Percentiles rank a stretch among this genome's conserved stretches.
Conservation (phyloP, 192 early-diverging fungal genomes). For the Chytriomyces hyalinus region DNA sequence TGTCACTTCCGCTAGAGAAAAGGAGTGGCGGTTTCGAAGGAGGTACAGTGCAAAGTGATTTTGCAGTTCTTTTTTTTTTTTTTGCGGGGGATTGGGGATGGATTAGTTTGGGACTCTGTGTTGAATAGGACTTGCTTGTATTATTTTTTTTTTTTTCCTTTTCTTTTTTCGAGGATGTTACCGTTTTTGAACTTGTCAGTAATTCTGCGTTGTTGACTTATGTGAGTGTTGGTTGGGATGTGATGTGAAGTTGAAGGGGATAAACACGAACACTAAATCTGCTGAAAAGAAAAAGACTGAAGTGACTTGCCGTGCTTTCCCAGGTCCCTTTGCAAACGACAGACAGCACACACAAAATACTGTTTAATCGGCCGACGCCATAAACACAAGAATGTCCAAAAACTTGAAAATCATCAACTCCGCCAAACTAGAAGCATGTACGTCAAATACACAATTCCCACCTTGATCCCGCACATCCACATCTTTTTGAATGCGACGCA, state of each 20-base stretch:
- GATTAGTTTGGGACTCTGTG: too few species aligned
- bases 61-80: background rate
- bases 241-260: too few species aligned
- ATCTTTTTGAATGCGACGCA: background rate
- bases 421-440: background rate
- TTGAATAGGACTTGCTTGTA: too few species aligned
- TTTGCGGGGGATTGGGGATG: background rate
- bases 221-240: too few species aligned
- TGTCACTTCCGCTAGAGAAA: conserved; percentile 41
- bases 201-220: too few species aligned
- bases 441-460: background rate
- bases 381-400: background rate
- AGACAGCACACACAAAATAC: too few species aligned
- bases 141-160: background rate
- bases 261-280: too few species aligned
- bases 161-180: background rate
- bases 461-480: background rate
- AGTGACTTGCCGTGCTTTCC: too few species aligned
- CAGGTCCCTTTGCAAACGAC: background rate
- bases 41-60: conserved; percentile 49
- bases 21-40: conserved; percentile 47
- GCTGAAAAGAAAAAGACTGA: too few species aligned
- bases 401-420: background rate
- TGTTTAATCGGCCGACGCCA: background rate
- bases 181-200: too few species aligned